phyloP scores from a whole-genome alignment of 1,284 basidiomycete species.

The Trichosporon coremiiforme region DNA sequence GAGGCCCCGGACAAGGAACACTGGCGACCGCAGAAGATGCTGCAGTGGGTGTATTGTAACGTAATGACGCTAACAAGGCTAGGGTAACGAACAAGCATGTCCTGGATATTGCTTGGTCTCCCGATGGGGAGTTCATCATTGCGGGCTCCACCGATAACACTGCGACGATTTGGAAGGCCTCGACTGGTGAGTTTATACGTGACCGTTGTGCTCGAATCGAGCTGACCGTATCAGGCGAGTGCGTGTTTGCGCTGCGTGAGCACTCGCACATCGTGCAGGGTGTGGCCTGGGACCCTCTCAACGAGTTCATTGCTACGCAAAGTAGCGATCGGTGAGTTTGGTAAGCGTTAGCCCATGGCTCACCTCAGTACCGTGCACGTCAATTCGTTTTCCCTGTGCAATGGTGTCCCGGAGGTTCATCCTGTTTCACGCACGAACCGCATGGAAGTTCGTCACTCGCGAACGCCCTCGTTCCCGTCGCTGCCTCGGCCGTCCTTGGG shows the following conservation, averaged over 20 bases:
- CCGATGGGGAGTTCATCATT: slow-evolving; percentile 88
- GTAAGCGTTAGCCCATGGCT: slow-evolving; percentile 23
- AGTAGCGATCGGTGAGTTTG: slow-evolving; percentile 72
- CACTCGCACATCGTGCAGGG: slow-evolving; percentile 94
- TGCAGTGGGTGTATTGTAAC: slow-evolving; percentile 63
- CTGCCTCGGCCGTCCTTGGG: slow-evolving; percentile 62
- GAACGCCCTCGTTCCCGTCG: slow-evolving; percentile 55
- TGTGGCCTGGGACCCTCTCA: slow-evolving; percentile 93
- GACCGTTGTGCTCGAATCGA: not conserved
- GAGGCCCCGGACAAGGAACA: slow-evolving; percentile 90
- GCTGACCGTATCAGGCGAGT: slow-evolving; percentile 46
- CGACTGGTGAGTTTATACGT: slow-evolving; percentile 42
- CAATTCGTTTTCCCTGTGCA: slow-evolving; percentile 74
- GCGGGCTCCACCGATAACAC: slow-evolving; percentile 96
- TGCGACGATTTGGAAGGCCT: slow-evolving; percentile 60
- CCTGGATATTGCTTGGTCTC: slow-evolving; percentile 97
- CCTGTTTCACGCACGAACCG: slow-evolving; percentile 52
- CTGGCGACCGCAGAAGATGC: slow-evolving; percentile 89
- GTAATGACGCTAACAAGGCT: slow-evolving; percentile 20
- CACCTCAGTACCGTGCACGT: slow-evolving; percentile 71
- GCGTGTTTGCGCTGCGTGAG: slow-evolving; percentile 60
- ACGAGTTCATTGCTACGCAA: slow-evolving; percentile 92
- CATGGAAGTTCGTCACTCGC: slow-evolving; percentile 55
- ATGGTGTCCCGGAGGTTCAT: slow-evolving; percentile 79
- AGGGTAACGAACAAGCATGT: slow-evolving; percentile 81